Percentiles rank a stretch among this genome's conserved stretches.
These are phyloP conservation scores for Cyclostephanos tholiformis DNA, from an alignment of 108 stramenopile genomes.

Conservation along the genomic window DNA sequence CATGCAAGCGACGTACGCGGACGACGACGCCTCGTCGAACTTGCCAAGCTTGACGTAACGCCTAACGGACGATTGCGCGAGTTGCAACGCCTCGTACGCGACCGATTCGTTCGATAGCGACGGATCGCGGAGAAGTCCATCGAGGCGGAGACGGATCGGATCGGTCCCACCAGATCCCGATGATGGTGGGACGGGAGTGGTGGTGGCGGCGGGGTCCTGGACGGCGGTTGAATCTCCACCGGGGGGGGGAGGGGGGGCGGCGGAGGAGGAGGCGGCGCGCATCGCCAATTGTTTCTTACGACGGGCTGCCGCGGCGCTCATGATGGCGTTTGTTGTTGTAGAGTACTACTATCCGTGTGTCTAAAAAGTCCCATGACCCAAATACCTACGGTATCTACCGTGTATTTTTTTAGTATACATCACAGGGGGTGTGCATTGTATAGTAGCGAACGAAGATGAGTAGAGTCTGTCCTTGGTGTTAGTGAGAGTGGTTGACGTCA, in stretches of 20 bases:
- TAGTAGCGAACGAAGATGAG: no score
- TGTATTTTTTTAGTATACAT: no score
- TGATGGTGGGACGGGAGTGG: not conserved
- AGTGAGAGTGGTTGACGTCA: no score
- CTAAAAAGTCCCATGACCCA: no score
- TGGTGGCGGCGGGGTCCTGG: conserved; percentile 45
- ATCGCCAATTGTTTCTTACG: conserved; percentile 78
- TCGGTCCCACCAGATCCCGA: no score
- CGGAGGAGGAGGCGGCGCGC: conserved; percentile 52
- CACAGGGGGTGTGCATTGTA: no score
- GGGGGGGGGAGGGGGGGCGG: no score
- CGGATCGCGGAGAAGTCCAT: conserved; percentile 58
- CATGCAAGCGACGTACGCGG: conserved; percentile 56
- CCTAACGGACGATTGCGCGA: conserved; percentile 80
- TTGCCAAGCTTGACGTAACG: conserved; percentile 71
- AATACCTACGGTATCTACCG: no score
- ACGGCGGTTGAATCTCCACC: not conserved
- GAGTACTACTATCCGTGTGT: no score
- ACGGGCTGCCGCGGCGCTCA: conserved; percentile 88
- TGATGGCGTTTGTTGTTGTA: conserved; percentile 37
- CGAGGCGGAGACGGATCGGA: conserved; percentile 61
- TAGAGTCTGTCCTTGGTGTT: no score
- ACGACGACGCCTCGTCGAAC: conserved; percentile 56
- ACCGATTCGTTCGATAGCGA: conserved; percentile 67
- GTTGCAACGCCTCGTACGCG: conserved; percentile 87